Evolutionary conservation across 768 basidiomycete species (phyloP).

Genomic region (Leccinum arenicola): DNA sequence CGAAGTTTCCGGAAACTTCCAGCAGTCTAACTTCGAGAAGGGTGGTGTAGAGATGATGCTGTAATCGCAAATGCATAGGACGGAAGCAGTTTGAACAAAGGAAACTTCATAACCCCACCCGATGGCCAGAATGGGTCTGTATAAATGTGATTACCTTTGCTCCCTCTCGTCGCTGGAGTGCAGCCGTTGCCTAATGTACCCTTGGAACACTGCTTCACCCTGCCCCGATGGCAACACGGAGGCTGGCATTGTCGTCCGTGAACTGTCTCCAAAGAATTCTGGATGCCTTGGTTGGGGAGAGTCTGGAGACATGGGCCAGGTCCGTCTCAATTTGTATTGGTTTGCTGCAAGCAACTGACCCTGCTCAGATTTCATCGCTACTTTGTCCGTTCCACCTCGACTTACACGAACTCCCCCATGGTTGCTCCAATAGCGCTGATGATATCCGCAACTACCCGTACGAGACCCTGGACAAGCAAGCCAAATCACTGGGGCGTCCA

Average conservation of each 20-base stretch:
- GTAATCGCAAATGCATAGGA: no score
- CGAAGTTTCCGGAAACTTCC: no score
- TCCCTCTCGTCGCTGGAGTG: neutral
- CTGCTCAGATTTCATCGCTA: slow-evolving; percentile 74
- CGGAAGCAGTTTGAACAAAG: slow-evolving; percentile 68
- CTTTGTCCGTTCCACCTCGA: slow-evolving; percentile 71
- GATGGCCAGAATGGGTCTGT: slow-evolving; percentile 74
- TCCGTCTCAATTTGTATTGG: slow-evolving; percentile 19
- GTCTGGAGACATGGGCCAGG: slow-evolving; percentile 93
- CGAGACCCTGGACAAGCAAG: slow-evolving; percentile 84
- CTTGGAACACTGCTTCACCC: slow-evolving; percentile 90
- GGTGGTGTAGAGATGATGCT: no score
- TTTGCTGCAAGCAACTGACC: neutral
- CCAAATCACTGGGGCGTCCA: slow-evolving; percentile 92
- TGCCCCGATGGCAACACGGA: slow-evolving; percentile 96
- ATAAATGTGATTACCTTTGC: neutral
- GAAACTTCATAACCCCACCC: slow-evolving; percentile 87
- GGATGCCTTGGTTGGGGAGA: slow-evolving; percentile 97
- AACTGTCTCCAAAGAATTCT: slow-evolving; percentile 79
- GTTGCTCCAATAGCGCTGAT: slow-evolving; percentile 67
- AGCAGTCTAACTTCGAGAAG: no score
- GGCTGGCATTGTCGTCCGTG: slow-evolving; percentile 95
- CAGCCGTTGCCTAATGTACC: slow-evolving; percentile 88
- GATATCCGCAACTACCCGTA: slow-evolving; percentile 92
- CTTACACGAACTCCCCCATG: slow-evolving; percentile 84